Evolutionary conservation across 2,329 filamentous ascomycete species (phyloP), one percentile per base, ranked within the genome.

Genomic region (Hymenoscyphus scutula): DNA sequence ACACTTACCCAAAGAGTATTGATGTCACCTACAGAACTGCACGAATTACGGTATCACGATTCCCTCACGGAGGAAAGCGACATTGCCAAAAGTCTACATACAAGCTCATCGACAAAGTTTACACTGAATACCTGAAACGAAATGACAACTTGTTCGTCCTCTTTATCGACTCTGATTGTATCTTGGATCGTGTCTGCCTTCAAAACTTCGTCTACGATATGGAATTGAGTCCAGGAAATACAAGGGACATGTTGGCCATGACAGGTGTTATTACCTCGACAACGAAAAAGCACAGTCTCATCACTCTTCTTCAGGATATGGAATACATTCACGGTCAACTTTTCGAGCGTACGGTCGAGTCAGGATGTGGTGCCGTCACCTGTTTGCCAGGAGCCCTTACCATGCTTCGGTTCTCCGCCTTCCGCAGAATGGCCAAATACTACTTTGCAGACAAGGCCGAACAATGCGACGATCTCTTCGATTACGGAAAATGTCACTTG

Each of bases 181-280:
- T 97, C 65, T 81, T 98, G 57, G 94, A 98, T 78, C 85, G 87
- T 63, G 86, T 93, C 48, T 98, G 94, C 74, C 85, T 98, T 64
- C 94, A 97, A 74, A 98, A 97, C 76, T 98, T 98, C 77, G 91
- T 98, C 79, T 97, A 95, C 76, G 94, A 98, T 74, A 98, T 98
- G 95, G 92, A 98, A 76, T 81, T 98, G 64, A 97, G 94, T 76
- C 94, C 94, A 0, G 93, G 93, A 60, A 96, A 93, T 77, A 87
- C 90, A 73, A 87, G 88, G 73, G 91, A 96, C 74, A 97, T 97
- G 91, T 82, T 98, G 72, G 94, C 94, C 59, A 97, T 97, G 92
- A 98, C 94, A 15, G 94, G 94, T 34, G 91, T 98, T 72, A 98
- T 98, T 73, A 98, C 94, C 1, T 94, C 92, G 0, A 97, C 93